phyloP scores from a whole-genome alignment of 1,139 yeast genomes.

The Kazachstania sp. region DNA sequence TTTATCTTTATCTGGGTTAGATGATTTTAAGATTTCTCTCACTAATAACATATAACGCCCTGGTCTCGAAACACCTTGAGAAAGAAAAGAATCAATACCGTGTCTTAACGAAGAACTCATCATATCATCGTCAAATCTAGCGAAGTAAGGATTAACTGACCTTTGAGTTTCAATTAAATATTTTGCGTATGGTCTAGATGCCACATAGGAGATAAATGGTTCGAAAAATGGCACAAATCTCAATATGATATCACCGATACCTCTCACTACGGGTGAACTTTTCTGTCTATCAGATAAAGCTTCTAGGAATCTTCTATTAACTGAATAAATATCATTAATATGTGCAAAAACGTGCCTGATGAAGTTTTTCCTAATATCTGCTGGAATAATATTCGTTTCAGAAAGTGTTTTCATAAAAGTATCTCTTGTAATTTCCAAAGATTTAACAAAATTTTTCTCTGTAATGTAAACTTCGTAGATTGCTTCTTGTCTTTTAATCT shows the following conservation, averaged over 20 bases:
- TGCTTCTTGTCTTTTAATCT: constrained; percentile 88
- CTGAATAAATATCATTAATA: constrained; percentile 75
- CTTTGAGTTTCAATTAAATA: constrained; percentile 94
- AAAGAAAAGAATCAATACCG: constrained; percentile 84
- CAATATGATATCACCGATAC: constrained; percentile 78
- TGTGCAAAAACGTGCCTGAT: constrained; percentile 88
- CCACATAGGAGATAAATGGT: constrained; percentile 87
- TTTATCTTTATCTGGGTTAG: constrained; percentile 40
- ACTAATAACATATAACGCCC: constrained; percentile 86
- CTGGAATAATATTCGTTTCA: constrained; percentile 79
- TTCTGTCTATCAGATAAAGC: constrained; percentile 86
- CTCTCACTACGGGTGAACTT: constrained; percentile 73
- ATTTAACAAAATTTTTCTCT: constrained; percentile 91
- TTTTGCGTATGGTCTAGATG: constrained; percentile 93
- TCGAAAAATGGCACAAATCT: constrained; percentile 82
- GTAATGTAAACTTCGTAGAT: constrained; percentile 91
- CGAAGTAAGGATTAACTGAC: constrained; percentile 80
- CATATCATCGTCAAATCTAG: constrained; percentile 84
- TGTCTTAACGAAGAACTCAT: constrained; percentile 79
- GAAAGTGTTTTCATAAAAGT: constrained; percentile 89
- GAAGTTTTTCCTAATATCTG: constrained; percentile 80
- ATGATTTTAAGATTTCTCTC: constrained; percentile 77
- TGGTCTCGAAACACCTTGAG: constrained; percentile 93
- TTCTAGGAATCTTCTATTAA: constrained; percentile 79
- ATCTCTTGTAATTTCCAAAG: constrained; percentile 85